phyloP scores from a whole-genome alignment of 2,329 filamentous ascomycete species.

The Dactylellina sp. region DNA sequence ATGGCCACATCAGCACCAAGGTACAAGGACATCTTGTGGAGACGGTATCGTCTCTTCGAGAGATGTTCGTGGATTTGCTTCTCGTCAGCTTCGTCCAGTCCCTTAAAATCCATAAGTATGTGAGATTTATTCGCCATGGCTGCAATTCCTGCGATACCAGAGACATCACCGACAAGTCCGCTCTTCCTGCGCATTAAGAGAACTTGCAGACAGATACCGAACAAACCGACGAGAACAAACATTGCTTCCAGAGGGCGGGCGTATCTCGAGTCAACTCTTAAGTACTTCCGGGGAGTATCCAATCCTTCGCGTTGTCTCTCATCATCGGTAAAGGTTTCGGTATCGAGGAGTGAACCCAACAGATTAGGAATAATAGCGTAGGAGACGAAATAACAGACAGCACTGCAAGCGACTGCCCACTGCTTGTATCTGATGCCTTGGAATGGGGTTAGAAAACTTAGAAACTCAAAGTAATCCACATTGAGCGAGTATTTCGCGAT shows the following conservation, averaged over 20 bases:
- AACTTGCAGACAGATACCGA: slow-evolving; percentile 71
- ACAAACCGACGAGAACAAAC: slow-evolving; percentile 70
- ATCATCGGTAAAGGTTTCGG: slow-evolving; percentile 10
- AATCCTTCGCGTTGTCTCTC: neutral
- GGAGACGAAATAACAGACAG: slow-evolving; percentile 73
- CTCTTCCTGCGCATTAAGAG: slow-evolving; percentile 73
- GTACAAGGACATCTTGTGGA: slow-evolving; percentile 77
- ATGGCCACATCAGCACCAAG: slow-evolving; percentile 68
- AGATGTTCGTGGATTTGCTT: slow-evolving; percentile 76
- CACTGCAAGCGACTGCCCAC: slow-evolving; percentile 76
- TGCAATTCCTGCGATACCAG: slow-evolving; percentile 78
- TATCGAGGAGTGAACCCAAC: slow-evolving; percentile 64
- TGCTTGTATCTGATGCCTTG: slow-evolving; percentile 73
- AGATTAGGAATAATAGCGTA: slow-evolving; percentile 77
- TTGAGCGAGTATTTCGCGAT: slow-evolving; percentile 76
- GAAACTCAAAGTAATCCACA: slow-evolving; percentile 78
- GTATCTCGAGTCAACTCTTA: slow-evolving; percentile 67
- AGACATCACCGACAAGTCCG: slow-evolving; percentile 75
- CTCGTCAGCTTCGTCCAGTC: slow-evolving; percentile 75
- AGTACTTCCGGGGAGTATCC: slow-evolving; percentile 23
- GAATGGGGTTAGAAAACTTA: slow-evolving; percentile 74
- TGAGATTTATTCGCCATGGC: slow-evolving; percentile 80
- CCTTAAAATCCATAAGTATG: slow-evolving; percentile 79
- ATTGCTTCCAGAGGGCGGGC: slow-evolving; percentile 72
- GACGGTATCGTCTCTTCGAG: slow-evolving; percentile 74